Evolutionary conservation across 768 basidiomycete species (phyloP).

Genomic region (Phylloporus sp.): DNA sequence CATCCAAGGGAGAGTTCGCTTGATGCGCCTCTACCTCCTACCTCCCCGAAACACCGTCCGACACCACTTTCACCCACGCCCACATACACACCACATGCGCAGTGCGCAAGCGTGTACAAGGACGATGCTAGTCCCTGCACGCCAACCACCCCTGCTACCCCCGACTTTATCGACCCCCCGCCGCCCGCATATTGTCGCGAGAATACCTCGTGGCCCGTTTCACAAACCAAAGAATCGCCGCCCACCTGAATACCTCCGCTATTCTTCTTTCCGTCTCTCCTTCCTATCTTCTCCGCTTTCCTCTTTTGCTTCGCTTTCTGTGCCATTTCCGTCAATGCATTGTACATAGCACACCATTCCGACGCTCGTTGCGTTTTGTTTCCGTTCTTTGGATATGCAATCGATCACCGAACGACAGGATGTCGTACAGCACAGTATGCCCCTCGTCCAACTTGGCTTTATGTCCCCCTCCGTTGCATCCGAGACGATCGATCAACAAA

Average conservation of each 20-base stretch:
- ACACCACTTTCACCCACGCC: conserved; percentile 9
- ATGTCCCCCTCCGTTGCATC: not conserved
- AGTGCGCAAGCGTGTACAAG: conserved; percentile 13
- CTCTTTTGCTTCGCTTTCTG: not conserved
- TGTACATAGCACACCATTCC: conserved; percentile 3
- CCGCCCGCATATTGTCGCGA: conserved; percentile 27
- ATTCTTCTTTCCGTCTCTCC: not conserved
- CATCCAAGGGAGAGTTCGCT: conserved; percentile 1
- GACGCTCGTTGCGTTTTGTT: not conserved
- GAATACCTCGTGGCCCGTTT: not conserved
- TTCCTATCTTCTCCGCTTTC: not conserved
- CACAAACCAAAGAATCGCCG: not conserved
- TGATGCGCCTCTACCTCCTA: not conserved
- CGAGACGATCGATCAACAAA: not conserved
- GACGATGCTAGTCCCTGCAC: conserved; percentile 18
- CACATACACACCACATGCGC: conserved; percentile 7
- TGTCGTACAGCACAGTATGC: conserved; percentile 2
- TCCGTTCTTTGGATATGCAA: not conserved
- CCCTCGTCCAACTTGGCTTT: not conserved
- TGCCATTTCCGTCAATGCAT: not conserved
- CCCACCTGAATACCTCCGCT: not conserved
- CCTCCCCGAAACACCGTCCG: conserved; percentile 10
- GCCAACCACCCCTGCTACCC: conserved; percentile 10
- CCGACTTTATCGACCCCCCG: conserved; percentile 21
- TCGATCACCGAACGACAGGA: not conserved